These are phyloP conservation scores for Sporisorium graminicola DNA, from an alignment of 1,284 basidiomycete species.

Conservation along the genomic window DNA sequence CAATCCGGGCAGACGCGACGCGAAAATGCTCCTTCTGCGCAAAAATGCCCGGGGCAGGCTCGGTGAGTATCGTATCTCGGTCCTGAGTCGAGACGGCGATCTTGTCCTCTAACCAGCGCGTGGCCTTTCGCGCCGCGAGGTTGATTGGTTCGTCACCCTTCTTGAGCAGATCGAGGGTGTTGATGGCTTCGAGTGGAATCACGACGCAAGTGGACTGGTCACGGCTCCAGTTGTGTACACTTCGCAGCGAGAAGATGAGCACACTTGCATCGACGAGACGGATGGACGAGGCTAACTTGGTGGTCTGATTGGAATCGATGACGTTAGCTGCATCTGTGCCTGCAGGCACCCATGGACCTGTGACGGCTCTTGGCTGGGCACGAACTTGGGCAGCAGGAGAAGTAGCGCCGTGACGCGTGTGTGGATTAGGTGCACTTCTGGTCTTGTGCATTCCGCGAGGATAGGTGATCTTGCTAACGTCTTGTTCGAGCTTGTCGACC, in stretches of 20 bases:
- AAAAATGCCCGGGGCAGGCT: constrained; percentile 45
- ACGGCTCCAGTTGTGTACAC: constrained; percentile 83
- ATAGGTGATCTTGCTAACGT: constrained; percentile 45
- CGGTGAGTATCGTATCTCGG: constrained; percentile 24
- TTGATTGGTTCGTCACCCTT: constrained; percentile 84
- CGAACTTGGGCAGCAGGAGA: not conserved
- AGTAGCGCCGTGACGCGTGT: not conserved
- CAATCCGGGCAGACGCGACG: constrained; percentile 18
- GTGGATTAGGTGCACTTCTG: constrained; percentile 16
- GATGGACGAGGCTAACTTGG: constrained; percentile 1
- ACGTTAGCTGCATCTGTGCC: not conserved
- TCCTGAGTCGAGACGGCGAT: constrained; percentile 29
- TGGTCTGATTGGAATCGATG: not conserved
- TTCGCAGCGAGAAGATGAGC: constrained; percentile 83
- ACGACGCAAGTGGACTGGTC: constrained; percentile 79
- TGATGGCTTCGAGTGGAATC: constrained; percentile 88
- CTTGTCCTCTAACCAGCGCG: constrained; percentile 79
- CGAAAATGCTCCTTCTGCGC: constrained; percentile 39
- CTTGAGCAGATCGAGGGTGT: constrained; percentile 92
- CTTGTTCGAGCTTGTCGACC: constrained; percentile 55
- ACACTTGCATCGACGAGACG: constrained; percentile 82
- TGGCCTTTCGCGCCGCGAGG: constrained; percentile 83
- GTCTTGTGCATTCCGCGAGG: constrained; percentile 32
- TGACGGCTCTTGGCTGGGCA: constrained; percentile 32
- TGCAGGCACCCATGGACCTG: constrained; percentile 18